Base-by-base conservation (phyloP, 495 filamentous ascomycete genomes). In the Trichoderma erinaceum region DNA sequence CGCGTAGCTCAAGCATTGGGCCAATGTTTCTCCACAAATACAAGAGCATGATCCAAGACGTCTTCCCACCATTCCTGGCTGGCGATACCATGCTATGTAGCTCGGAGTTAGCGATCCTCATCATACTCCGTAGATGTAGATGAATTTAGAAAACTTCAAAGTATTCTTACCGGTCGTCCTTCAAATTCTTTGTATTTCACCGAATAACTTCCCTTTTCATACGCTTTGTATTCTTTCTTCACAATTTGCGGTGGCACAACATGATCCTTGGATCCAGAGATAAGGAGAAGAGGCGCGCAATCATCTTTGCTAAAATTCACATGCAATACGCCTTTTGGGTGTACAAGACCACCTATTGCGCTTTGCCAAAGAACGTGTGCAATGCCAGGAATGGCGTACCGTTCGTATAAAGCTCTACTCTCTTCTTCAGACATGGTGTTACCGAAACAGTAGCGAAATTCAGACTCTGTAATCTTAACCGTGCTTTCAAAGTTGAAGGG, bases 11-110 rank as follows among this genome's bases (percentile, higher is more conserved):
- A 38, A 38, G 35, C 35, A 10, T 38, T 38, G 7, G 4, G 35
- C 35, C 35, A 38, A 7, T 38, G 8, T 38, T 38, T 56, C 46
- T 71, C 41, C 27, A 68, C 71, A 66, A 70, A 73, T 4, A 63
- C 64, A 1, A 71, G 29, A 23, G 67, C 71, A 64, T 68, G 71
- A 21, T 66, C 67, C 52, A 69, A 69, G 29, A 73, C 71, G 35
- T 73, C 71, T 52, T 73, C 35, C 71, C 71, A 73, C 16, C 71
- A 69, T 2, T 52, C 67, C 67, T 73, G 69, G 65, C 69, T 73
- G 18, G 71, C 71, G 67, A 73, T 73, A 5, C 69, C 69, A 64
- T 73, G 71, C 43, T 46, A 18, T 2, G 18, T 46, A 16, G 43
- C 18, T 46, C 3, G 3, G 13, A 15, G 43, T 46, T 46, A 46